Base-by-base conservation (phyloP, 345 rosid species). In the Syzygium aromaticum region DNA sequence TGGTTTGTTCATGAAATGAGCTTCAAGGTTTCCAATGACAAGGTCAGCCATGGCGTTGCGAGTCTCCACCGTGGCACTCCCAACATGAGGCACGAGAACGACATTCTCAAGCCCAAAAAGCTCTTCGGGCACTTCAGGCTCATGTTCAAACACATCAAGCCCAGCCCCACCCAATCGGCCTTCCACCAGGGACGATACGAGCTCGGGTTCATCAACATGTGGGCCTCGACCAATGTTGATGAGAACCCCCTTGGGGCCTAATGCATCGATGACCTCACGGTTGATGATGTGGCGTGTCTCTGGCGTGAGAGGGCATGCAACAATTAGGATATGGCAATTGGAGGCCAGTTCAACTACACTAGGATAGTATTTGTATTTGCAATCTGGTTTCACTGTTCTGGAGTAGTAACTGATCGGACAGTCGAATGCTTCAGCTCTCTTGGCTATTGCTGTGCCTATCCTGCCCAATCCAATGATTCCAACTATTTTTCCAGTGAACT, bases 381-480 rank as follows among this genome's bases (percentile, higher is more conserved):
- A 22, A 51, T 85, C 54, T 30, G 92, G 51, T 85, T 91, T 92
- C 87, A 84, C 80, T 28, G 88, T 87, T 86, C 94, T 90, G 67
- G 91, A 86, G 86, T 78, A 85, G 90, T 92, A 92, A 85, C 91
- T 87, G 52, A 90, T 89, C 5, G 94, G 88, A 88, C 93, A 92
- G 85, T 88, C 73, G 77, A 92, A 91, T 61, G 92, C 94, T 87
- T 90, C 91, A 1, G 93, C 94, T 88, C 94, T 91, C 90, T 89
- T 88, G 19, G 92, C 92, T 61, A 89, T 27, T 83, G 92, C 94
- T 33, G 88, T 86, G 59, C 94, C 93, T 28, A 92, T 92, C 88
- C 93, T 89, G 40, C 94, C 94, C 88, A 91, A 30, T n/a, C 93
- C 94, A 84, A 92, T 87, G 73, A 92, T 92, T 46, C 94, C 92